A percentile compares a stretch with the other conserved stretches of the same genome.
phyloP scores from a whole-genome alignment of 441 rosid genomes.

The Daphne laureola region DNA sequence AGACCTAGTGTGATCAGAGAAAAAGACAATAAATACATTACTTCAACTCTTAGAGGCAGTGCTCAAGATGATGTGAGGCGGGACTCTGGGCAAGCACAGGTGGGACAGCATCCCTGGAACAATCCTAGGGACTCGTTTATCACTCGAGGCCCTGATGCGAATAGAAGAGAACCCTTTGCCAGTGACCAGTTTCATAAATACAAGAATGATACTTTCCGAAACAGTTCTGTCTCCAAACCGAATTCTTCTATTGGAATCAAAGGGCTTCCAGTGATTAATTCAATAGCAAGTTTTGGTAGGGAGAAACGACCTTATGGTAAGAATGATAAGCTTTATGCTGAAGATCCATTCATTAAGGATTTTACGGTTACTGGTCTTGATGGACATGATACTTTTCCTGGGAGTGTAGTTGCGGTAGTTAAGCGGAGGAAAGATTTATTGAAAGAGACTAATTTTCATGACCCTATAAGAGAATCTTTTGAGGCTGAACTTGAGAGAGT shows the following conservation, averaged over 20 bases:
- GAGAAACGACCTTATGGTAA: constrained; percentile 52
- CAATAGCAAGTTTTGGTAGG: constrained; percentile 44
- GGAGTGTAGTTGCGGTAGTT: constrained; percentile 57
- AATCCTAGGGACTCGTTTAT: constrained; percentile 33
- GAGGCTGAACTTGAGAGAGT: constrained; percentile 99
- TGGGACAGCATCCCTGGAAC: constrained; percentile 62
- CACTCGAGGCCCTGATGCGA: constrained; percentile 37
- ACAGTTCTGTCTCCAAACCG: constrained; percentile 30
- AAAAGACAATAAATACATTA: constrained; percentile 40
- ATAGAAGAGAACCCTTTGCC: constrained; percentile 34
- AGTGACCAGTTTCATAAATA: constrained; percentile 42
- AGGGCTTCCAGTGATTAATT: constrained; percentile 38
- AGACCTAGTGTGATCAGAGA: constrained; percentile 45
- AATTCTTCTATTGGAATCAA: constrained; percentile 41
- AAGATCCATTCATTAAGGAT: constrained; percentile 60
- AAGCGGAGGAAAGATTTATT: constrained; percentile 75
- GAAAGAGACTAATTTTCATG: constrained; percentile 78
- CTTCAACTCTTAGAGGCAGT: constrained; percentile 39
- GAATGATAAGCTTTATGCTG: constrained; percentile 60
- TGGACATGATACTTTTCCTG: constrained; percentile 63
- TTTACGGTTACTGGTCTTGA: constrained; percentile 51
- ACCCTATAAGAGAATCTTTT: constrained; percentile 92
- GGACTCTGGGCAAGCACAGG: constrained; percentile 48
- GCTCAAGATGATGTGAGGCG: constrained; percentile 43
- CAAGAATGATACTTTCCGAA: constrained; percentile 30